Evolutionary conservation across 257 asterid genomes (phyloP), one percentile per base, ranked within the genome.

Genomic region (Scutellaria minor): DNA sequence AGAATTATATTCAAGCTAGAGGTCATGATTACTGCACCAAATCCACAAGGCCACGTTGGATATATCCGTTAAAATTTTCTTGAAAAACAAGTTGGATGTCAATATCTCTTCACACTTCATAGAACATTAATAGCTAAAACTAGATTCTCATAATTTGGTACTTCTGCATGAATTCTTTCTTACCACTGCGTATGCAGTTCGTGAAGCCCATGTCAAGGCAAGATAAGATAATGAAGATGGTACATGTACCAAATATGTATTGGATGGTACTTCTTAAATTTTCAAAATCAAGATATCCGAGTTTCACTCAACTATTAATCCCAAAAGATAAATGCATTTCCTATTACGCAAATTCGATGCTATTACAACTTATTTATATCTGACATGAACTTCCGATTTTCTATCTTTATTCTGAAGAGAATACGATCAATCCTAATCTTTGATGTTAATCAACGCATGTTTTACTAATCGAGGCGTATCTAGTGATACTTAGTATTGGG

Each of bases 191-290:
- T 53, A 45, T 53, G 74, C 64, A 66, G 74, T 69, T 69, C 80
- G 80, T 76, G 75, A 74, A 53, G 80, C 80, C 80, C 80, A 76
- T 76, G 68, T 70, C 76, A 62, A 63, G 50, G 66, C 40, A 61
- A 52, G 72, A 76, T 53, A 70, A 76, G 64, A 68, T 15, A 58
- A 35, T 53, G 31, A 48, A 67, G 37, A 13, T 68, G 62, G 73
- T 66, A 68, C 71, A 58, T 50, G 71, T 73, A 75, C 75, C 58
- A 61, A 24, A 45, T 12, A 35, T 44, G 1, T 35, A 18, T 52
- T 20, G 20, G 60, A 31, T 31, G 27, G 71, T 59, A 75, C 74
- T 48, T 67, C 27, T 27, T 27, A 1, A 27, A 27, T 27, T 27
- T 27, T 27, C 37, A 31, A 31, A 31, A 31, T 24, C 27, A 31